phyloP scores from a whole-genome alignment of 2,329 filamentous ascomycete genomes.

The Coniella lustricola region DNA sequence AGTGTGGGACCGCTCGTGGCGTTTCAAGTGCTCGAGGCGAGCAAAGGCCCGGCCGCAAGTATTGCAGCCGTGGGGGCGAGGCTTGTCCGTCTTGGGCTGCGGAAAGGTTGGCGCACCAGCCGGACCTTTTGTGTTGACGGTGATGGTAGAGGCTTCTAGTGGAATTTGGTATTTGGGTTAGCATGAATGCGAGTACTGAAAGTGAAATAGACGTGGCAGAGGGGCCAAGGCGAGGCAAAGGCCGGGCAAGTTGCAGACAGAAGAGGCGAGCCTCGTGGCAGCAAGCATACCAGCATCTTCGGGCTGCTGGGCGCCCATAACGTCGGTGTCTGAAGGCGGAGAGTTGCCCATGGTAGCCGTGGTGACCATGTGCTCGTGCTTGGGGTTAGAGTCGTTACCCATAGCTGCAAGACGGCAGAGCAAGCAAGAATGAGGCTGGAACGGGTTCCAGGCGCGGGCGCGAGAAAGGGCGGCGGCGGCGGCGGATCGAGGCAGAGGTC shows the following conservation, averaged over 20 bases:
- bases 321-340: slow-evolving; percentile 11
- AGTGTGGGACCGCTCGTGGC: slow-evolving; percentile 94
- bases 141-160: slow-evolving; percentile 40
- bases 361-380: slow-evolving; percentile 12
- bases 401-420: neutral
- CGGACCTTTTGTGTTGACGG: slow-evolving; percentile 39
- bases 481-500: neutral
- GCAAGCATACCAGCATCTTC: slow-evolving; percentile 17
- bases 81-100: slow-evolving; percentile 94
- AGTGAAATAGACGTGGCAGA: too few species aligned
- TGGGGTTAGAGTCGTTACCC: slow-evolving; percentile 16
- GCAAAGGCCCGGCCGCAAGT: slow-evolving; percentile 92
- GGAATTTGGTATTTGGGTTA: neutral
- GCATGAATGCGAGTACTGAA: neutral
- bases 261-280: neutral
- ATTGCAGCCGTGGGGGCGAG: slow-evolving; percentile 84
- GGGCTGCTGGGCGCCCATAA: slow-evolving; percentile 7
- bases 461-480: neutral
- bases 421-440: neutral
- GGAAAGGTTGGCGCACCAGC: slow-evolving; percentile 45
- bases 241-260: neutral
- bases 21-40: slow-evolving; percentile 89
- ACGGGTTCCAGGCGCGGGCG: neutral
- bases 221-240: too few species aligned
- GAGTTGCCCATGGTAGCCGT: slow-evolving; percentile 6